Base-by-base conservation (phyloP, 163 green algal genomes). In the Chlorella variabilis region DNA sequence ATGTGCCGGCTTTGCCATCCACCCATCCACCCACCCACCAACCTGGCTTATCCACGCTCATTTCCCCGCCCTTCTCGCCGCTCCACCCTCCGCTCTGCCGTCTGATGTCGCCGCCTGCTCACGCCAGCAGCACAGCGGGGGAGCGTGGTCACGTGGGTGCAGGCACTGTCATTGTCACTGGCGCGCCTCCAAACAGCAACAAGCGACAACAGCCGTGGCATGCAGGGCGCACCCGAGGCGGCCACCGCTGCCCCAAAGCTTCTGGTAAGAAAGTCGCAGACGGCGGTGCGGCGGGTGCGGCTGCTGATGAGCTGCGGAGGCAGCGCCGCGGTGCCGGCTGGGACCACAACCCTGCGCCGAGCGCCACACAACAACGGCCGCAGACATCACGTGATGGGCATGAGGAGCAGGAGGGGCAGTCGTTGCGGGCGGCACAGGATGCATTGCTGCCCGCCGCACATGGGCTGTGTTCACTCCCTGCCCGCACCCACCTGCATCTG, bases 21-120 rank as follows among this genome's bases (percentile, higher is more conserved):
- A n/a, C n/a, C n/a, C n/a, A n/a, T n/a, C n/a, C n/a, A n/a, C n/a
- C n/a, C 39, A 39, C 1, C 25, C 25, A 36, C 71, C 41, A 36
- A 80, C 73, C 91, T 25, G 88, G 88, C 29, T 23, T 11, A 56
- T 95, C 89, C 25, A 95, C 83, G 27, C 39, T 84, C 69, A 95
- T 87, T 58, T 94, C 91, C 0, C 91, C 91, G 29, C 91, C 91
- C 82, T 95, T 95, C 21, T 89, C 87, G 2, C 80, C 89, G 31
- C 74, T 42, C 89, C 89, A 93, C 3, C 87, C 86, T 25, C 77
- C 80, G 51, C 66, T 77, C 77, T 83, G 65, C 49, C 66, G 65
- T 36, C 77, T 49, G 49, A 83, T 71, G 66, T 83, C 77, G 70
- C 78, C 41, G 54, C 68, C 85, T 90, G 78, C 76, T 23, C 61